These are phyloP conservation scores for Blepharisma japonicum DNA, from an alignment of 73 alveolate species.

Conservation along the genomic window DNA sequence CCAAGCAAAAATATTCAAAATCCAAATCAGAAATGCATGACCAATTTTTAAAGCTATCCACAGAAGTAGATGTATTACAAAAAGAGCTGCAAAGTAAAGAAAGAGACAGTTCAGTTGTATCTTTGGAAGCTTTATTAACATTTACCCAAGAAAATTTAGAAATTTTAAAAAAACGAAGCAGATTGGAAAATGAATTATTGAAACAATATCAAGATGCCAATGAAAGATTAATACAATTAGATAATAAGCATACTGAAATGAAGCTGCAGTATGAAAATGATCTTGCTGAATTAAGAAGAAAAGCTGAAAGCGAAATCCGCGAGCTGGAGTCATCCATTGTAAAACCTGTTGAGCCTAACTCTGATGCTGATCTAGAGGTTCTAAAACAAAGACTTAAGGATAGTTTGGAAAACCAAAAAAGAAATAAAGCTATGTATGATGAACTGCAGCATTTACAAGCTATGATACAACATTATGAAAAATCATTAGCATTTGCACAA, in stretches of 20 bases:
- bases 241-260: slow-evolving; percentile 18
- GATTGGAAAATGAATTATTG: slow-evolving; percentile 10
- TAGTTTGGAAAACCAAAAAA: slow-evolving; percentile 16
- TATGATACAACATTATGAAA: slow-evolving; percentile 23
- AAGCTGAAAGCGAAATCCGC: slow-evolving; percentile 1
- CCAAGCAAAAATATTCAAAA: slow-evolving; percentile 28
- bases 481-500: slow-evolving; percentile 12
- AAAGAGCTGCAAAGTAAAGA: slow-evolving; percentile 29
- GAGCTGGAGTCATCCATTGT: slow-evolving; percentile 6
- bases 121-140: slow-evolving; percentile 24
- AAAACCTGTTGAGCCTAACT: slow-evolving; percentile 10
- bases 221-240: slow-evolving; percentile 12
- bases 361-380: slow-evolving; percentile 15
- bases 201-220: slow-evolving; percentile 28
- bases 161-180: slow-evolving; percentile 18
- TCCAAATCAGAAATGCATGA: slow-evolving; percentile 31
- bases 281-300: slow-evolving; percentile 7
- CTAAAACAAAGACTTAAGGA: slow-evolving; percentile 14
- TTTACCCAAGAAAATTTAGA: slow-evolving; percentile 20
- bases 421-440: slow-evolving; percentile 30
- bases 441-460: slow-evolving; percentile 29
- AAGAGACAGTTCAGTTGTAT: slow-evolving; percentile 23
- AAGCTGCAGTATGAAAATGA: slow-evolving; percentile 23
- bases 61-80: slow-evolving; percentile 23
- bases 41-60: slow-evolving; percentile 25